Conservation (phyloP, 352 stramenopile species). For the Halophytophthora polymorphica region DNA sequence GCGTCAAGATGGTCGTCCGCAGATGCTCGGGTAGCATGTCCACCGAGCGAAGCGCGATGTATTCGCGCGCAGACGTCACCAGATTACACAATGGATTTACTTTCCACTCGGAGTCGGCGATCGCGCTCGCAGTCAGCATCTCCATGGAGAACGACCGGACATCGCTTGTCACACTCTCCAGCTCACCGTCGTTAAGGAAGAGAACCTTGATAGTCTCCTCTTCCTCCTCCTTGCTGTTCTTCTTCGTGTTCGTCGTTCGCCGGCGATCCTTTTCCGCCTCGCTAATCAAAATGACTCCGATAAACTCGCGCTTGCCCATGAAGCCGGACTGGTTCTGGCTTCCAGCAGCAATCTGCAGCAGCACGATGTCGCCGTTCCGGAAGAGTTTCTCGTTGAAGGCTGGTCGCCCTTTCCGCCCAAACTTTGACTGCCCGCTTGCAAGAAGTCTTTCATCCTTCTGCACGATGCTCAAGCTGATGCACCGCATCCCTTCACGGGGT, state of each 20-base stretch:
- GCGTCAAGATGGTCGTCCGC: conserved; percentile 72
- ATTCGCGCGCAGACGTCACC: conserved; percentile 77
- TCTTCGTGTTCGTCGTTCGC: conserved; percentile 36
- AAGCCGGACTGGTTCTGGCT: conserved; percentile 33
- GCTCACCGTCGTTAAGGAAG: conserved; percentile 79
- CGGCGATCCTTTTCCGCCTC: conserved; percentile 65
- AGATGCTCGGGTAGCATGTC: conserved; percentile 83
- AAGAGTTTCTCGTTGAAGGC: conserved; percentile 65
- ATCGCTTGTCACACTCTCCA: conserved; percentile 63
- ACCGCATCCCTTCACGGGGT: conserved; percentile 76
- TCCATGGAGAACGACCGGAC: conserved; percentile 64
- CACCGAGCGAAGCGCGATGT: conserved; percentile 77
- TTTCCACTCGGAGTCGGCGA: conserved; percentile 75
- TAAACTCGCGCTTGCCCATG: conserved; percentile 56
- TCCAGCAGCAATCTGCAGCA: conserved; percentile 43
- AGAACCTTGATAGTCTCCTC: conserved; percentile 65
- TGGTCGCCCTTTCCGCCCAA: conserved; percentile 22
- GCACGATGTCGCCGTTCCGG: conserved; percentile 73
- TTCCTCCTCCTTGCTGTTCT: conserved; percentile 47
- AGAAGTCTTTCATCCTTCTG: conserved; percentile 40
- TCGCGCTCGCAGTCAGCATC: conserved; percentile 54
- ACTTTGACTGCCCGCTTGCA: conserved; percentile 26
- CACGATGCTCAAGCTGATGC: conserved; percentile 68
- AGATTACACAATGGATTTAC: conserved; percentile 75
- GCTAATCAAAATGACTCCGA: conserved; percentile 74